Base-by-base conservation (phyloP, 345 rosid genomes). In the Ceriops decandra region DNA sequence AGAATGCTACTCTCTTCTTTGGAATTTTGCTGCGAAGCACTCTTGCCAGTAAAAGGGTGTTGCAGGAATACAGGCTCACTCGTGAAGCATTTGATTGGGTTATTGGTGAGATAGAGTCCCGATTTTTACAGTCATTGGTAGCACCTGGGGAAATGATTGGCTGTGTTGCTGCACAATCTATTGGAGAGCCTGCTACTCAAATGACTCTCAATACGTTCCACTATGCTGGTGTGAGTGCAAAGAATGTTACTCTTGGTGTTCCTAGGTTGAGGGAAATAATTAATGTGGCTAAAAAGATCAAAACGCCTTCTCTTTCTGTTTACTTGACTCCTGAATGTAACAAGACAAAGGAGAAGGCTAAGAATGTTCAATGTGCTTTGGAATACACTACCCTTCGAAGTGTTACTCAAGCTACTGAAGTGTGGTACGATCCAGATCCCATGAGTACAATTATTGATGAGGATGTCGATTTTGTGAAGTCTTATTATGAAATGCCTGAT, bases 121-220 rank as follows among this genome's bases (percentile, higher is more conserved):
- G 99, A 42, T 93, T 93, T 62, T 76, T 88, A 62, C 99, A 91
- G 74, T 93, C 99, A 26, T 66, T 89, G 31, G 99, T 93, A 36
- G 97, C 99, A 68, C 91, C 97, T 0, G 99, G 99, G 33, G 99
- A 93, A 81, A 93, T 91, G 99, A 93, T 93, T 46, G 99, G 99
- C 35, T 93, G 99, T 80, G 96, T 93, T 75, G 99, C 99, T 71
- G 97, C 99, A 58, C 99, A 93, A 72, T 93, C 97, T 26, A 93
- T 93, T 77, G 99, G 99, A 73, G 99, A 93, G 80, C 99, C 99
- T 76, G 99, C 99, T 53, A 93, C 99, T 21, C 99, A 93, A 81
- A 93, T 93, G 99, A 93, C 99, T 64, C 90, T 93, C 17, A 93
- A 93, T 74, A 93, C 99, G 6, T 93, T 91, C 78, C 99, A 93